A percentile compares a stretch with the other conserved stretches of the same genome.
Conservation (phyloP, 2,329 filamentous ascomycete genomes). For the Aspergillus sp. region DNA sequence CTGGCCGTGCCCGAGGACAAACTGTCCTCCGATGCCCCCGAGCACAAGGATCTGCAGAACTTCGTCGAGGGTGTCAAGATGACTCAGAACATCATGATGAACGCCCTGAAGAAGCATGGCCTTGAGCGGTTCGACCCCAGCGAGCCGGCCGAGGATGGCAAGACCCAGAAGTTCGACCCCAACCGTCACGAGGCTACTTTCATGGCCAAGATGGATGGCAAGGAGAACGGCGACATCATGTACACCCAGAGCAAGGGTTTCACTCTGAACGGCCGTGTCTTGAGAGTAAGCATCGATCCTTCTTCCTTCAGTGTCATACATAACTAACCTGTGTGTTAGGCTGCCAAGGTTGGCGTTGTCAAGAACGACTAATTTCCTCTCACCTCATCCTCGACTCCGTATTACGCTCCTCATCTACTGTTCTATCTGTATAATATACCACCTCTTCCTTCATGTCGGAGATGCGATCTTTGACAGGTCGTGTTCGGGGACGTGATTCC, state of each 20-base stretch:
- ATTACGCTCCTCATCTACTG: conserved; percentile 8
- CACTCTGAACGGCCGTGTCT: conserved; percentile 81
- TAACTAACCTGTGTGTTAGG: conserved; percentile 35
- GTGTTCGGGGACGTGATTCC: too few relatives aligned
- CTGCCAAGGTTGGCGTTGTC: conserved; percentile 93
- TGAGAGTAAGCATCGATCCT: conserved; percentile 55
- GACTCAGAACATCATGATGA: conserved; percentile 86
- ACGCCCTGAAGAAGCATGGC: conserved; percentile 89
- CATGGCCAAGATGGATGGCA: conserved; percentile 80
- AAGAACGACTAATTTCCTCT: conserved; percentile 61
- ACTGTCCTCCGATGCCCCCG: conserved; percentile 56
- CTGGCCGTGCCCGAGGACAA: conserved; percentile 73
- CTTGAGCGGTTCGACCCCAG: conserved; percentile 81
- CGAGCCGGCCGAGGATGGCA: conserved; percentile 41
- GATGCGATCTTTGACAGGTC: too few relatives aligned
- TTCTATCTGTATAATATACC: conserved; percentile 35
- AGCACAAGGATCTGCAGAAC: conserved; percentile 69
- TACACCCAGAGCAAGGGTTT: conserved; percentile 95
- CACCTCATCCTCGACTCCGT: conserved; percentile 5
- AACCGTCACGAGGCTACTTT: conserved; percentile 97
- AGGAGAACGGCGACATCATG: conserved; percentile 89
- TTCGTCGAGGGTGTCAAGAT: conserved; percentile 90
- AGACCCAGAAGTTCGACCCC: conserved; percentile 86
- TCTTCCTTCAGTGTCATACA: neutral
- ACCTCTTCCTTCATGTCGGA: neutral